Base-by-base conservation (phyloP, 169 alveolate species). In the Cryptosporidium viatorum region DNA sequence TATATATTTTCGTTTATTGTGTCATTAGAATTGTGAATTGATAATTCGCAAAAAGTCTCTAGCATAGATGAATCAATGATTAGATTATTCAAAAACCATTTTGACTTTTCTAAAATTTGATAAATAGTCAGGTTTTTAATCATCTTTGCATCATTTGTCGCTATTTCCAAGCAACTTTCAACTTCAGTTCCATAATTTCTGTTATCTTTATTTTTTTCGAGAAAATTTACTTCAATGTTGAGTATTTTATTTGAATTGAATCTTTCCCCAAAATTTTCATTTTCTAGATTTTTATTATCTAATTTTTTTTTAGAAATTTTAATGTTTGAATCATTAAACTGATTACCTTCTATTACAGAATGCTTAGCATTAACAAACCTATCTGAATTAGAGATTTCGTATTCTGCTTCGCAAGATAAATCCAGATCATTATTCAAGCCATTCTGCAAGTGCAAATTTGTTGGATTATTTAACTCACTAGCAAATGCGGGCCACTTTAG, bases 1-100 rank as follows among this genome's bases (percentile, higher is more conserved):
- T 58, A 33, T 14, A 51, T 29, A 10, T 48, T 45, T 14, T 21
- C 69, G 6, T 45, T 12, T 31, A 37, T 21, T 35, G 73, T 23
- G 21, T 48, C 41, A 3, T 70, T 23, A 16, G 16, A 23, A 37
- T 37, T 74, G 35, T 14, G 45, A 23, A 74, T 18, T 8, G 26
- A 31, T 29, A 35, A 58, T 74, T 74, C 71, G 37, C 86, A 74
- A 14, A 74, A 4, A 6, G 3, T 26, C 23, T 60, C 9, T 51
- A 74, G 31, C 65, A 74, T 51, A 9, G 86, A 41, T 14, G 73
- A 74, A 21, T 74, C 86, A 35, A 74, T 31, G 14, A 74, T 39
- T 37, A 74, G n/a, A 21, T 16, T 33, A 26, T 59, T 35, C 35
- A 58, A 14, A 39, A 74, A 74, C 58, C 23, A 16, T 29, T 52